Evolutionary conservation across 768 basidiomycete species (phyloP), one percentile per base, ranked within the genome.

Genomic region (Baorangia bicolor): DNA sequence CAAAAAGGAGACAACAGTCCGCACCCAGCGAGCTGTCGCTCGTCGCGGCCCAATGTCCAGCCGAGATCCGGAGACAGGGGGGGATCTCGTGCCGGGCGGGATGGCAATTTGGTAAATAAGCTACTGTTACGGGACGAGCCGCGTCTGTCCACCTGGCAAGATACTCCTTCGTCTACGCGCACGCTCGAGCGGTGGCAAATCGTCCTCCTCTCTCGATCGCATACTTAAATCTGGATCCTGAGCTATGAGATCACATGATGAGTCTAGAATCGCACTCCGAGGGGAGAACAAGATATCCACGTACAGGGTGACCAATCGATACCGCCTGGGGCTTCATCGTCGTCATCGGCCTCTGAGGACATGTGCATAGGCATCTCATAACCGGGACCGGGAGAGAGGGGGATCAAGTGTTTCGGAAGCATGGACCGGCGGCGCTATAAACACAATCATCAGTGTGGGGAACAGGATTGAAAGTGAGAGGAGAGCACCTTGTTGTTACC

Each of bases 371-470:
- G 44, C 10, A 40, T 38, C 4, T 66, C 60, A 28, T 28, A 16
- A 5, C 25, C 57, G 3, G 62, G 59, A 37, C 48, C 55, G 0
- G 65, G 65, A 5, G 69, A 71, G 14, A 25, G 59, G 1, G 73
- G 74, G 18, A 77, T 72, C 61, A 86, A 74, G 23, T 81, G 69
- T 59, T 82, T 86, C 0, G 90, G 88, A 42, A 90, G 70, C 78
- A 88, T 84, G 4, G 90, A 88, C 46, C 85, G 82, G 21, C 88
- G 86, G 23, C 87, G 85, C 87, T 90, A 61, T 21, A 55, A 25
- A 35, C 50, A n/a, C 12, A 27, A n/a, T 18, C 28, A 30, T 49
- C 25, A 56, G 35, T 41, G 2, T 25, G n/a, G 44, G 31, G 20
- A 42, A 44, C 14, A 3, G 13, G 1, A 11, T 23, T 5, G 11